Base-by-base conservation (phyloP, 73 alveolate genomes). In the Tetrahymena borealis region DNA sequence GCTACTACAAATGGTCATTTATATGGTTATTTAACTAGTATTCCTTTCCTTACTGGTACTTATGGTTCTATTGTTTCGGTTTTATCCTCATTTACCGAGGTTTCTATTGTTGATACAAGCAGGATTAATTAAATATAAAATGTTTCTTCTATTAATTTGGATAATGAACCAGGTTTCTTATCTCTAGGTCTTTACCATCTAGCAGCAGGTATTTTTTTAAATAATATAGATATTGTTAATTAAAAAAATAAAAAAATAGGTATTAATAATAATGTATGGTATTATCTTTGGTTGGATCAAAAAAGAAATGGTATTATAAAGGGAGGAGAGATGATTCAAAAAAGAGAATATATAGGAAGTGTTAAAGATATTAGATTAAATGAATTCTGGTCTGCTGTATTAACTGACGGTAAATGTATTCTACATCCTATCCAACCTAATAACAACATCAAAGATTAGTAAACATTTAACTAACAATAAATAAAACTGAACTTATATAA, bases 361-460 rank as follows among this genome's bases (percentile, higher is more conserved):
- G 97, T 97, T 33, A 90, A 96, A 78, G 90, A 96, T 91, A 96
- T 98, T 16, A 97, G 97, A 32, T 39, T 98, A 94, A 98, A 98
- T 94, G 98, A 98, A 35, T 91, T 94, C 32, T 98, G 98, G 98
- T 96, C 99, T 38, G 98, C 99, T 36, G 98, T 97, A n/a, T 95
- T 98, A 91, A 90, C 98, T 32, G 99, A 98, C 36, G 99, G 98
- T 39, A 95, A 94, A 94, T 96, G 96, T 15, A 97, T 96, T 43
- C 98, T 98, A 40, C 98, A 98, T 92, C 78, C 91, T 39, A 98
- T 98, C 40, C 97, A 96, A 92, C 94, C 94, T 4, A 98, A 98
- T 90, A 40, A 37, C 7, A 95, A 96, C 28, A 35, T 60, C 85
- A 60, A 60, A 60, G 85, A 60, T 20, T 60, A 60, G 85, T 60